phyloP scores from a whole-genome alignment of 208 protist species.

The Entamoeba dispar region DNA sequence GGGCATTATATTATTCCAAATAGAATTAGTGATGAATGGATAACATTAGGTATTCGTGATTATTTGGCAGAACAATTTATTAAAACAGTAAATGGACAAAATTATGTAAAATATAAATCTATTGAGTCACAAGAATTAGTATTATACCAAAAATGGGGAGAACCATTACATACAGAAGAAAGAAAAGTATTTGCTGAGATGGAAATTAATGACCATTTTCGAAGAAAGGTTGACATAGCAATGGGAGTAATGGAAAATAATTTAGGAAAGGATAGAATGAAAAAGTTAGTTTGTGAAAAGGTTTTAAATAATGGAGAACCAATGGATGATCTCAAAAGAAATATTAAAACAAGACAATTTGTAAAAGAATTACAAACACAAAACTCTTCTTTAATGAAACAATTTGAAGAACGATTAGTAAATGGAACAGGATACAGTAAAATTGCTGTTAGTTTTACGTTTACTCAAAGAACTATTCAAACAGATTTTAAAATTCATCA shows the following conservation, averaged over 20 bases:
- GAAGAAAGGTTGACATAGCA: not conserved
- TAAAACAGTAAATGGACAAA: not conserved
- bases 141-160: not conserved
- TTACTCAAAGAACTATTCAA: not conserved
- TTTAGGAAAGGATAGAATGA: not conserved
- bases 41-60: not conserved
- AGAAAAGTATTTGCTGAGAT: not conserved
- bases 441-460: not conserved
- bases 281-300: not conserved
- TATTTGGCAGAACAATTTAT: not conserved
- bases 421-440: not conserved
- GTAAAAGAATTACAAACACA: not conserved
- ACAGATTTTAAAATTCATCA: not conserved
- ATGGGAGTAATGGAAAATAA: not conserved
- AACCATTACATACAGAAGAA: not conserved
- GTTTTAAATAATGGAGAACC: not conserved
- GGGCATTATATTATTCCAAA: not conserved
- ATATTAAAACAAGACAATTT: not conserved
- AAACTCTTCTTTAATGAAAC: not conserved
- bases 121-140: not conserved
- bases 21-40: not conserved
- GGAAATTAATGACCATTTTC: not conserved
- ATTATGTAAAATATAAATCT: not conserved
- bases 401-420: not conserved
- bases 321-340: not conserved